These are phyloP conservation scores for Deinandra increscens DNA, from an alignment of 129 eudicot genomes.

Conservation along the genomic window DNA sequence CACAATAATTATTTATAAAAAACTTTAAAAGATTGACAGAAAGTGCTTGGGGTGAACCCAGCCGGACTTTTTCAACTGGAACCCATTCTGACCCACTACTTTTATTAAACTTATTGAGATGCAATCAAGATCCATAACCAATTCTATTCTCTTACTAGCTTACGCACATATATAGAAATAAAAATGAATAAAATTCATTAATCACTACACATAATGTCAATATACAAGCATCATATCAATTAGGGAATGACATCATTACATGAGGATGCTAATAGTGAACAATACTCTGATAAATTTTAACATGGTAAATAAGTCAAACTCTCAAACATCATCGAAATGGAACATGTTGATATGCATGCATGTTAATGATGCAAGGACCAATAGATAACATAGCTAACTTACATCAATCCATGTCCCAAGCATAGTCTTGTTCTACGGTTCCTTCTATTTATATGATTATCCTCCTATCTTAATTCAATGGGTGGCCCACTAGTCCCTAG, in stretches of 20 bases:
- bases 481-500: neutral
- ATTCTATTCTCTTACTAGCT: neutral
- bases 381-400: neutral
- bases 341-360: too few relatives aligned
- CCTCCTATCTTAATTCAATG: neutral
- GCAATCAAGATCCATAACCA: neutral
- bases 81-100: too few relatives aligned
- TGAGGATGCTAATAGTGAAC: neutral
- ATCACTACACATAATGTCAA: neutral
- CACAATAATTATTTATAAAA: neutral
- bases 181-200: neutral
- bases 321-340: neutral
- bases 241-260: neutral
- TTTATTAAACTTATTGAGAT: too few relatives aligned
- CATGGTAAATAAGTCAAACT: neutral
- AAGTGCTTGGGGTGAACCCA: neutral
- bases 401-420: neutral
- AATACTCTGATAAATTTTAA: neutral
- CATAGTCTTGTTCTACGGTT: too few relatives aligned
- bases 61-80: neutral
- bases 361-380: too few relatives aligned
- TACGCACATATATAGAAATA: neutral
- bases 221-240: too few relatives aligned
- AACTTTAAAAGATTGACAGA: neutral
- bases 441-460: neutral